Conservation (phyloP, 176 grass and related monocot genomes). For the Alloteropsis semialata region DNA sequence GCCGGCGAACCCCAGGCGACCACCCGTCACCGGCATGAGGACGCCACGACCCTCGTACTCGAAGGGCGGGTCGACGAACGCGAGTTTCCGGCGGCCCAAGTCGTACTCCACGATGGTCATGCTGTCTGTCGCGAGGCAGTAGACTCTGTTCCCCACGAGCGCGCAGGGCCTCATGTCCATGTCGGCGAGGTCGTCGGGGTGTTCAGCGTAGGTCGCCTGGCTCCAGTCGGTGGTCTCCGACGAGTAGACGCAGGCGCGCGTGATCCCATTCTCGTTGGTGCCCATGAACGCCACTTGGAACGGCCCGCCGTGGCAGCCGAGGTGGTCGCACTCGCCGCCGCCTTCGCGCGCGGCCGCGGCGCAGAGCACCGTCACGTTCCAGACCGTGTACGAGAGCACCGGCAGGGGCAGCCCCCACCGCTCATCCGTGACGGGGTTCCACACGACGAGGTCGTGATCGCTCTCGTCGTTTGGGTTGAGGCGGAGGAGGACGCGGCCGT, state of each 20-base stretch:
- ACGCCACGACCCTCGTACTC: neutral
- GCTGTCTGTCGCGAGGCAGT: neutral
- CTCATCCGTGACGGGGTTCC: conserved; percentile 7
- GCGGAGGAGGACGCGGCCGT: conserved; percentile 22
- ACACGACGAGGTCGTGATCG: neutral
- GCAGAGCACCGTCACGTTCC: conserved; percentile 23
- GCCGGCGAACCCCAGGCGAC: conserved; percentile 20
- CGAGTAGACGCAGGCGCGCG: conserved; percentile 5
- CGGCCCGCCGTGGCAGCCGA: conserved; percentile 18
- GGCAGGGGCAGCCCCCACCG: neutral
- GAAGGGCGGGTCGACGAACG: neutral
- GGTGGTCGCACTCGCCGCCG: conserved; percentile 23
- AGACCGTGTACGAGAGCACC: neutral
- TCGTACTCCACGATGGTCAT: conserved; percentile 20
- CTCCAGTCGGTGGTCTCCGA: conserved; percentile 18
- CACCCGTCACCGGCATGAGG: conserved; percentile 9
- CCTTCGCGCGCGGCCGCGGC: neutral
- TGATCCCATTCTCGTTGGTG: neutral
- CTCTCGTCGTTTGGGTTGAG: neutral
- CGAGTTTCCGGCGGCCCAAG: neutral
- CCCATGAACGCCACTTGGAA: conserved; percentile 13
- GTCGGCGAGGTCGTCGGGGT: neutral
- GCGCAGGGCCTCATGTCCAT: neutral
- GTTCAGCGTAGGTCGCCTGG: neutral
- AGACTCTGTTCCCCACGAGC: conserved; percentile 20